Base-by-base conservation (phyloP, 1,284 basidiomycete genomes). In the Fomitiporia mediterranea region DNA sequence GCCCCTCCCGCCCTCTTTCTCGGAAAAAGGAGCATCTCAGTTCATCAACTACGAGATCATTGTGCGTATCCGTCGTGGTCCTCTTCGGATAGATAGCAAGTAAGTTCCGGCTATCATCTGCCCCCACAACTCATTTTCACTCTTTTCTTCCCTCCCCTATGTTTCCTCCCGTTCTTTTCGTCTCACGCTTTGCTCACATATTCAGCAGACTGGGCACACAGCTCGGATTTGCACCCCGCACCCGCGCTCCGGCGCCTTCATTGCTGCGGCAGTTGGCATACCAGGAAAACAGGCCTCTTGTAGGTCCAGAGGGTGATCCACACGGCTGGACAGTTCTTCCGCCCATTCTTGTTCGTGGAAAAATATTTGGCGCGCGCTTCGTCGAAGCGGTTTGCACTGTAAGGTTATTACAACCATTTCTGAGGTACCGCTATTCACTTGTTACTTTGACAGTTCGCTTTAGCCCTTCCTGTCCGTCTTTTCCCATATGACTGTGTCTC, bases 151-250 rank as follows among this genome's bases (percentile, higher is more conserved):
- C 42, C 51, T 53, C 25, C 51, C 40, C 27, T 23, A 34, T 25
- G 34, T 38, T 19, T n/a, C 21, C 13, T 6, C 47, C 13, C 47
- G 47, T 38, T 19, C 27, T 34, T 34, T 23, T 13, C 47, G 32
- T 38, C 47, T 34, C 47, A 47, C 53, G 30, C 21, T 28, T 11
- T 46, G 32, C 47, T 46, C 46, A 25, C 51, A 19, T 27, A 44
- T 53, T 35, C 11, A 28, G 28, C 58, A 79, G 78, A 60, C 71
- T 80, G 49, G 76, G 72, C 51, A 78, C 78, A 2, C 71, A 74
- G 6, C 76, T 80, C 61, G 77, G 72, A 32, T 80, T 78, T 63
- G 71, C 79, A 13, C 76, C 78, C 11, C 73, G 69, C 54, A 73
- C 66, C 17, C 69, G 74, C 39, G 76, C 79, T 4, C 73, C 72